These are phyloP conservation scores for Colletotrichum theobromicola DNA, from an alignment of 2,329 filamentous ascomycete species.

Conservation along the genomic window DNA sequence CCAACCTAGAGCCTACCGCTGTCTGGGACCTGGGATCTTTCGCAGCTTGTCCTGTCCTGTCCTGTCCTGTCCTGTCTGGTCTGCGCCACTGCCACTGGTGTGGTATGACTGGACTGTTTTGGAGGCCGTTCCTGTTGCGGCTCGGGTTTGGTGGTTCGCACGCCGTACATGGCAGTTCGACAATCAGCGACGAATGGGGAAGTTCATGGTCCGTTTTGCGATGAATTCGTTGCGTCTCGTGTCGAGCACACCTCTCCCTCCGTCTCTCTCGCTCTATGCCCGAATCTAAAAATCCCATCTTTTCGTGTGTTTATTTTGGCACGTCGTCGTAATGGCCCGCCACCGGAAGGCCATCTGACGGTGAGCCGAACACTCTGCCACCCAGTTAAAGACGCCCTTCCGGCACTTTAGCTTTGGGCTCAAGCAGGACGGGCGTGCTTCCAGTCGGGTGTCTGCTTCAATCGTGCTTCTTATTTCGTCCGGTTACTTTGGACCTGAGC, in stretches of 20 bases:
- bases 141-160: conserved; percentile 10
- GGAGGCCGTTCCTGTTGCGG: conserved; percentile 8
- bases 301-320: neutral
- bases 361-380: conserved; percentile 16
- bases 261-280: neutral
- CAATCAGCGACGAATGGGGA: neutral
- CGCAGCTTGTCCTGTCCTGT: neutral
- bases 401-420: conserved; percentile 9
- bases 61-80: neutral
- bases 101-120: neutral
- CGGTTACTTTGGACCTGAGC: neutral
- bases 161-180: neutral
- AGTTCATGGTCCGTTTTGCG: conserved; percentile 5
- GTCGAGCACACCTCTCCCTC: neutral
- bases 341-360: conserved; percentile 22
- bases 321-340: conserved; percentile 21
- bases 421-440: conserved; percentile 13
- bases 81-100: neutral
- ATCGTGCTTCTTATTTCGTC: conserved; percentile 8
- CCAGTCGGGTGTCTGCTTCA: conserved; percentile 14
- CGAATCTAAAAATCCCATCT: conserved; percentile 9
- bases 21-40: neutral
- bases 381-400: conserved; percentile 1
- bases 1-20: neutral
- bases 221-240: conserved; percentile 3